phyloP scores from a whole-genome alignment of 257 asterid species.

The Linderniella brevidens region DNA sequence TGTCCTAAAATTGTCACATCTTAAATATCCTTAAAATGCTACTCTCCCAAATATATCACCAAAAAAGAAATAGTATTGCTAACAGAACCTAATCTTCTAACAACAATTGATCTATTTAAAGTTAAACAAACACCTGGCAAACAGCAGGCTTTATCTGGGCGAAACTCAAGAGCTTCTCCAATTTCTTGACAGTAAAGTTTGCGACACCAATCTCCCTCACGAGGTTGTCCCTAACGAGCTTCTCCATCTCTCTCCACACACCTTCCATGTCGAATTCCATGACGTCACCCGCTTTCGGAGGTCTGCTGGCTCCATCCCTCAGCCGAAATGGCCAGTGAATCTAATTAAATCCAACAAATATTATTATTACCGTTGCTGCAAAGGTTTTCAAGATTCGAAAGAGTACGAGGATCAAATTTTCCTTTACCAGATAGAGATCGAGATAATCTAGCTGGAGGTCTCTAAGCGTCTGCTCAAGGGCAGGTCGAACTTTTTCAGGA shows the following conservation, averaged over 20 bases:
- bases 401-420: neutral
- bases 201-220: conserved; percentile 55
- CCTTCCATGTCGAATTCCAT: conserved; percentile 56
- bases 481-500: conserved; percentile 48
- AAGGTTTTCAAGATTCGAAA: neutral
- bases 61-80: too few relatives aligned
- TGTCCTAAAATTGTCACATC: too few relatives aligned
- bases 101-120: too few relatives aligned
- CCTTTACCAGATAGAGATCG: conserved; percentile 52
- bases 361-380: neutral
- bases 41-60: too few relatives aligned
- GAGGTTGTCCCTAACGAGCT: conserved; percentile 31
- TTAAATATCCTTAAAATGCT: too few relatives aligned
- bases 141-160: conserved; percentile 51
- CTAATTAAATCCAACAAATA: conserved; percentile 8
- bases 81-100: too few relatives aligned
- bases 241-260: conserved; percentile 78
- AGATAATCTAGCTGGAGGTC: conserved; percentile 56
- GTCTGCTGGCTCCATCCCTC: conserved; percentile 43
- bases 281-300: conserved; percentile 41
- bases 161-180: conserved; percentile 27
- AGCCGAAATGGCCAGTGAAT: conserved; percentile 62
- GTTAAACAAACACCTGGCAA: conserved; percentile 29
- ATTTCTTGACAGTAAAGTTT: conserved; percentile 38
- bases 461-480: conserved; percentile 32